phyloP scores from a whole-genome alignment of 148 eudicot genomes.

The Dysphania ambrosioides region DNA sequence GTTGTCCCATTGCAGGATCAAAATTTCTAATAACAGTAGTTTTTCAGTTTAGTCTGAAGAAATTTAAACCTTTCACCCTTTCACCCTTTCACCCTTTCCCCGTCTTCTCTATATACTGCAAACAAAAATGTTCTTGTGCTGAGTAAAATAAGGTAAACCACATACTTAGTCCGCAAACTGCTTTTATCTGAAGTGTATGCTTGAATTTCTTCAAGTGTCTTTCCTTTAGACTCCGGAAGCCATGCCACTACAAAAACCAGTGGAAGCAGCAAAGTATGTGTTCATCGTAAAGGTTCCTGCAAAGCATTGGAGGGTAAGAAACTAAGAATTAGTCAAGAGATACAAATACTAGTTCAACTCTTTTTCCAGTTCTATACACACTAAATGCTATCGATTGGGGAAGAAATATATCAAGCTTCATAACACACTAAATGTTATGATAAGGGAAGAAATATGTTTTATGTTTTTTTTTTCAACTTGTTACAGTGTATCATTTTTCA shows the following conservation, averaged over 20 bases:
- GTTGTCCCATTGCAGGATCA: neutral
- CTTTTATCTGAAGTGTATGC: constrained; percentile 54
- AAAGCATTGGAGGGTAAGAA: constrained; percentile 14
- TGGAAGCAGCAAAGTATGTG: constrained; percentile 45
- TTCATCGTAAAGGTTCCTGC: constrained; percentile 72
- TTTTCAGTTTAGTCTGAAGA: neutral
- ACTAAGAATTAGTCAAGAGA: neutral
- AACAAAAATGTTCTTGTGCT: constrained; percentile 15
- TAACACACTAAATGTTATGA: neutral
- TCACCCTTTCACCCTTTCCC: neutral
- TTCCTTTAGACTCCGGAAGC: constrained; percentile 92
- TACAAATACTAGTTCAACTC: neutral
- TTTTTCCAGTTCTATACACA: no score
- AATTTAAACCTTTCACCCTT: no score
- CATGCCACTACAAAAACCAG: constrained; percentile 55
- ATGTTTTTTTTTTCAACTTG: neutral
- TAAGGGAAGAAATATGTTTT: neutral
- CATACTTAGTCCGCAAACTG: neutral
- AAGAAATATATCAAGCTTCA: no score
- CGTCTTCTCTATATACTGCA: constrained; percentile 16
- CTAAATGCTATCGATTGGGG: neutral
- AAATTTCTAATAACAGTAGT: neutral
- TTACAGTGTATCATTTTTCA: neutral
- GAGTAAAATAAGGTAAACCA: neutral
- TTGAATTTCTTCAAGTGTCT: constrained; percentile 80